These are phyloP conservation scores for Aspergillus ibericus DNA, from an alignment of 2,329 filamentous ascomycete species.

Conservation along the genomic window DNA sequence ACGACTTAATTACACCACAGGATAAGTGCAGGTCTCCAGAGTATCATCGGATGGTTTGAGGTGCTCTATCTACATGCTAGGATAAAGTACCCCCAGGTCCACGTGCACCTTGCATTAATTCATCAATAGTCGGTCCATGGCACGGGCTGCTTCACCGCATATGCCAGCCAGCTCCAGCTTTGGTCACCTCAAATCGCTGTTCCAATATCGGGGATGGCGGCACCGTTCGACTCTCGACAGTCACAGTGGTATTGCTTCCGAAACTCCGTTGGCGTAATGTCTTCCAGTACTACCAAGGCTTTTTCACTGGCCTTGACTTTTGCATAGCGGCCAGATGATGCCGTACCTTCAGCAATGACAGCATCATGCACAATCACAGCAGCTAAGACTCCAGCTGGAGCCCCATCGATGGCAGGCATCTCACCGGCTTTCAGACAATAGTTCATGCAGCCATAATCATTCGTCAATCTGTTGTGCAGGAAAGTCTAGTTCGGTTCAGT, in stretches of 20 bases:
- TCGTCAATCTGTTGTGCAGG: slow-evolving; percentile 63
- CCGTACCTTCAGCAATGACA: slow-evolving; percentile 62
- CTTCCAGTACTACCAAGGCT: slow-evolving; percentile 47
- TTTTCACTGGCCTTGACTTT: slow-evolving; percentile 57
- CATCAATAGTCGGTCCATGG: neutral
- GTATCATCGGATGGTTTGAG: no score
- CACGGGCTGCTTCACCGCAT: neutral
- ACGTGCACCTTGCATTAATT: neutral
- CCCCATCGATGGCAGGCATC: slow-evolving; percentile 48
- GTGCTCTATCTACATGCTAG: no score
- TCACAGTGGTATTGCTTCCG: slow-evolving; percentile 61
- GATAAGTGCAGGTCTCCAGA: no score
- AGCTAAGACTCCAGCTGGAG: slow-evolving; percentile 58
- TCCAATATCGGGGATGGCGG: slow-evolving; percentile 22
- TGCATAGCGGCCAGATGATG: slow-evolving; percentile 69
- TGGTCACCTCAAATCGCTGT: slow-evolving; percentile 28
- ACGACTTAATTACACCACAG: neutral
- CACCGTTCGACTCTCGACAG: slow-evolving; percentile 48
- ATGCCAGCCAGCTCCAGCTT: neutral
- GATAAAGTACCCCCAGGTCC: neutral
- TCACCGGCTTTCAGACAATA: slow-evolving; percentile 52
- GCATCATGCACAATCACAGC: slow-evolving; percentile 74
- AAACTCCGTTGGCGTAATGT: slow-evolving; percentile 59
- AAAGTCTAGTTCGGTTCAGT: slow-evolving; percentile 53
- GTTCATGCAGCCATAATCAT: slow-evolving; percentile 64